phyloP scores from a whole-genome alignment of 2,329 filamentous ascomycete species.

The Colletotrichum acutatum region DNA sequence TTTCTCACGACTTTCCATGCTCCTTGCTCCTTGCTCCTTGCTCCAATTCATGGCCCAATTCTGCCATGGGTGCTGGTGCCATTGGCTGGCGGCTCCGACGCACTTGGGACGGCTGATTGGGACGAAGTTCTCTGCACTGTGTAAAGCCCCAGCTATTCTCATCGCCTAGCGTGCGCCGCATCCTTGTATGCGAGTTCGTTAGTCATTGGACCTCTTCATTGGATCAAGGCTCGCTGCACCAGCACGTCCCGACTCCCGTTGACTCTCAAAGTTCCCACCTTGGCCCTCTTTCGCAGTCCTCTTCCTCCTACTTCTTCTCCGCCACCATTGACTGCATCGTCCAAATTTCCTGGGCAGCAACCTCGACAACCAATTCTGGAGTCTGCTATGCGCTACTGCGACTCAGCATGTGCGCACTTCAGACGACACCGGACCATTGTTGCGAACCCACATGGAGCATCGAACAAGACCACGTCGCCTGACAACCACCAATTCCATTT shows the following conservation, averaged over 20 bases:
- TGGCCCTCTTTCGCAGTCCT: background rate
- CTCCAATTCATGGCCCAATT: slow-evolving; percentile 33
- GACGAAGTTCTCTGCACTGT: slow-evolving; percentile 13
- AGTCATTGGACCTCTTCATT: slow-evolving; percentile 28
- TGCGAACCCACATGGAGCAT: background rate
- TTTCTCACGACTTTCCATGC: slow-evolving; percentile 11
- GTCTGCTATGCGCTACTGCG: slow-evolving; percentile 10
- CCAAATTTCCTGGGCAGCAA: background rate
- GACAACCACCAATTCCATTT: slow-evolving; percentile 2
- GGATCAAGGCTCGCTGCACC: background rate
- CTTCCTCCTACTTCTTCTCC: background rate
- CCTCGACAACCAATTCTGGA: background rate
- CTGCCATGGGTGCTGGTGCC: slow-evolving; percentile 13
- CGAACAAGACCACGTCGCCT: slow-evolving; percentile 9
- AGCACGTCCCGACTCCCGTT: background rate
- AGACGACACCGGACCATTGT: slow-evolving; percentile 13
- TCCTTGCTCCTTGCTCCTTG: slow-evolving; percentile 8
- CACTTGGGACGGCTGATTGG: slow-evolving; percentile 24
- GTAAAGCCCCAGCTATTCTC: background rate
- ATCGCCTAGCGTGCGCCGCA: slow-evolving; percentile 26
- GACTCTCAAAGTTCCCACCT: background rate
- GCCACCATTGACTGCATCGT: slow-evolving; percentile 7
- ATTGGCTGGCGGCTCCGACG: slow-evolving; percentile 30
- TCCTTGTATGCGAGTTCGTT: slow-evolving; percentile 30
- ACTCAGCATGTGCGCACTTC: slow-evolving; percentile 27